These are phyloP conservation scores for Senecio squalidus DNA, from an alignment of 140 eudicot genomes.

Conservation along the genomic window DNA sequence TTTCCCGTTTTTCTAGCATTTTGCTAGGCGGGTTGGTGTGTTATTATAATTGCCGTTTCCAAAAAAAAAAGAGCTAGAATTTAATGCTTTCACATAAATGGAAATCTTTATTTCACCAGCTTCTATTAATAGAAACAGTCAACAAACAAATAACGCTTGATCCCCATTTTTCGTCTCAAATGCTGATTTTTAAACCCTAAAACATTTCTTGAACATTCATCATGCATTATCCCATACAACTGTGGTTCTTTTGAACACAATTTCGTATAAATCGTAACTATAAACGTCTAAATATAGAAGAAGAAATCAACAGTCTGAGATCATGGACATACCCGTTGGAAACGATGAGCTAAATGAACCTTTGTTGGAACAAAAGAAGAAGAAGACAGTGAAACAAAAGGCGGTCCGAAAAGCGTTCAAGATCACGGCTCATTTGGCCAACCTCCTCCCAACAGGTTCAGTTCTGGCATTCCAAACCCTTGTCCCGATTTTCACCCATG, in stretches of 20 bases:
- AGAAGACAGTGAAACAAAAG: conserved; percentile 38
- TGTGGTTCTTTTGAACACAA: not conserved
- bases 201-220: conserved; percentile 3
- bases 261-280: not conserved
- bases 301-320: conserved; percentile 3
- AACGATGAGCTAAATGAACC: conserved; percentile 25
- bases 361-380: conserved; percentile 31
- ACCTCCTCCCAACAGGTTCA: conserved; percentile 87
- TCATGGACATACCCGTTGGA: conserved; percentile 18
- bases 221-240: conserved; percentile 5
- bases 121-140: conserved; percentile 17
- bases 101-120: conserved; percentile 5
- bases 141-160: conserved; percentile 18
- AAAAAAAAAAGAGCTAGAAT: too few relatives aligned
- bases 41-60: too few relatives aligned
- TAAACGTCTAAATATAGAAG: not conserved
- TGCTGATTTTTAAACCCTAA: conserved; percentile 11
- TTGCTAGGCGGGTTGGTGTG: too few relatives aligned
- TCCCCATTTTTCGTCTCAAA: conserved; percentile 17
- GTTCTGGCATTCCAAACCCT: conserved; percentile 64
- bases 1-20: too few relatives aligned
- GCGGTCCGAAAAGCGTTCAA: conserved; percentile 55
- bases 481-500: conserved; percentile 53
- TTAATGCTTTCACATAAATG: not conserved
- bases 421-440: conserved; percentile 54